Conservation (phyloP, 768 basidiomycete species). For the Tylopilus sp. region DNA sequence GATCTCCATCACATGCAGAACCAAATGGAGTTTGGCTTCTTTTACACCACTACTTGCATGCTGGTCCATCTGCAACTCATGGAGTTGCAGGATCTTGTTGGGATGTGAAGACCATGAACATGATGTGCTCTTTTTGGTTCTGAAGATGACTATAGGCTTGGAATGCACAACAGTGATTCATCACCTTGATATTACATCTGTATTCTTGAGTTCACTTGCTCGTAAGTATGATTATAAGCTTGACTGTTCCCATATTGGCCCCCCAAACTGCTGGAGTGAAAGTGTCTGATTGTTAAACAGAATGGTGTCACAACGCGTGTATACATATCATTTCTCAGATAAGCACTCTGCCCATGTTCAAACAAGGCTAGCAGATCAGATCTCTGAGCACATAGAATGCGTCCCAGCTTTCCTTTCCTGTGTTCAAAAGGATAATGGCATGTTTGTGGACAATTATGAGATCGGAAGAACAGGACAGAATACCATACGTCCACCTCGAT, state of each 20-base stretch:
- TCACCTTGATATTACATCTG: not conserved
- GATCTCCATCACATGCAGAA: slow-evolving; percentile 1
- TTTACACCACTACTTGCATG: slow-evolving; percentile 17
- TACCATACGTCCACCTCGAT: slow-evolving; percentile 1
- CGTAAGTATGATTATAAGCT: too few species aligned
- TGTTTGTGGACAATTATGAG: not conserved
- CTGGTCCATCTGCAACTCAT: slow-evolving; percentile 6
- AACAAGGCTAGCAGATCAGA: too few species aligned
- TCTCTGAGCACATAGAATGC: too few species aligned
- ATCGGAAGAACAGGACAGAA: not conserved
- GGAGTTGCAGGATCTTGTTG: not conserved
- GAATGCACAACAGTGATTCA: too few species aligned
- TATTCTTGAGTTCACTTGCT: not conserved
- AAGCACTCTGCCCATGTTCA: too few species aligned
- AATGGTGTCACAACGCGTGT: too few species aligned
- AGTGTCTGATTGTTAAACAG: too few species aligned
- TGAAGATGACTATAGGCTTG: too few species aligned
- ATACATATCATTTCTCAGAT: too few species aligned
- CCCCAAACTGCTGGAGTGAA: too few species aligned
- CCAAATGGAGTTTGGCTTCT: not conserved
- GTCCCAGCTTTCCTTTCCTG: too few species aligned
- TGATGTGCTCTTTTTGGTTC: not conserved
- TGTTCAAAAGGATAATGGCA: not conserved
- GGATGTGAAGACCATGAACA: not conserved
- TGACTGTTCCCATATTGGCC: too few species aligned